These are phyloP conservation scores for Lantana camara DNA, from an alignment of 257 asterid species.

Conservation along the genomic window DNA sequence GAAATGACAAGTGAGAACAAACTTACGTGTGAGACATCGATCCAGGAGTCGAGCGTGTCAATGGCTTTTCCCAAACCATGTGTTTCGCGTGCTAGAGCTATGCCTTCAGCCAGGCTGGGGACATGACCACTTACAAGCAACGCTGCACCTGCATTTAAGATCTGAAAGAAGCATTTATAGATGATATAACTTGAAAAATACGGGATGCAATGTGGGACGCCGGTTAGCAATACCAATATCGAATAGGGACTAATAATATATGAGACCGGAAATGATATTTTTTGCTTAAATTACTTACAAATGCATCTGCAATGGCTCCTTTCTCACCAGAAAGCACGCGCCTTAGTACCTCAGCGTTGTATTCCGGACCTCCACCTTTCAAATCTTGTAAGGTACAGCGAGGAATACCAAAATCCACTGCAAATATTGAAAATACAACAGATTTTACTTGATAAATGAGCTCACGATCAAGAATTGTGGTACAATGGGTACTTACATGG, in stretches of 20 bases:
- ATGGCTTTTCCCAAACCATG: slow-evolving; percentile 55
- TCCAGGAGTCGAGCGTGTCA: slow-evolving; percentile 49
- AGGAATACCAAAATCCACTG: slow-evolving; percentile 80
- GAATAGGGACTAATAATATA: no score
- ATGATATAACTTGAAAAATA: not conserved
- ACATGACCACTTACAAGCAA: slow-evolving; percentile 50
- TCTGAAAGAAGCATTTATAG: slow-evolving; percentile 28
- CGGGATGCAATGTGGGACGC: no score
- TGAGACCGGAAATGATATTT: not conserved
- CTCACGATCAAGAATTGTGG: no score
- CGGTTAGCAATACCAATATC: not conserved
- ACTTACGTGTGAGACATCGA: slow-evolving; percentile 38
- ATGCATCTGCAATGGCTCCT: slow-evolving; percentile 82
- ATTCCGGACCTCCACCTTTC: slow-evolving; percentile 74
- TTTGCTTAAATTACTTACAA: slow-evolving; percentile 44
- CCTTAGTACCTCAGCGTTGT: slow-evolving; percentile 65
- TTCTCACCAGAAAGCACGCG: slow-evolving; percentile 71
- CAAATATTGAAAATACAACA: not conserved
- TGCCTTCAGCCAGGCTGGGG: slow-evolving; percentile 42
- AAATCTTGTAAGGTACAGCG: slow-evolving; percentile 65
- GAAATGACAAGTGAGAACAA: not conserved
- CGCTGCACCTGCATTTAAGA: slow-evolving; percentile 57
- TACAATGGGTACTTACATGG: slow-evolving; percentile 55
- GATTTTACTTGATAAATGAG: no score
- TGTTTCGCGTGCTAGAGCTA: slow-evolving; percentile 46